These are phyloP conservation scores for Ceratocystis harringtonii DNA, from an alignment of 2,329 filamentous ascomycete genomes.

Conservation along the genomic window DNA sequence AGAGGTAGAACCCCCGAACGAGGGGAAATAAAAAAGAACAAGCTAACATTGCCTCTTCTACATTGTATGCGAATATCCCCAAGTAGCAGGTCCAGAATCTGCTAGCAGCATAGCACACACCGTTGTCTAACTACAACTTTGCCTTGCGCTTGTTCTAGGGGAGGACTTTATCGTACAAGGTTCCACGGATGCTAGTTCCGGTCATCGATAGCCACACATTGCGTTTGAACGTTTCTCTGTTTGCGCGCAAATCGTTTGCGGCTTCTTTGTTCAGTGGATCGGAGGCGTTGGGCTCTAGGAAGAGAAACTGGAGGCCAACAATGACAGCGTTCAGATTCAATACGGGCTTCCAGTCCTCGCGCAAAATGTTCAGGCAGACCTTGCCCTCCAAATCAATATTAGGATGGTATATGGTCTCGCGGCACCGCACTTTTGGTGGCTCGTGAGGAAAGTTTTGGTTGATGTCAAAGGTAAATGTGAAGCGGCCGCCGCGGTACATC, in stretches of 20 bases:
- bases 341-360: slow-evolving; percentile 98
- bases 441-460: slow-evolving; percentile 94
- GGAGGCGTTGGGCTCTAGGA: slow-evolving; percentile 91
- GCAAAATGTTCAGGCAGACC: slow-evolving; percentile 90
- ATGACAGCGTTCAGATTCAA: slow-evolving; percentile 94
- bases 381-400: slow-evolving; percentile 98
- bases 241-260: slow-evolving; percentile 75
- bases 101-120: background rate
- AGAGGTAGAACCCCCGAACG: background rate
- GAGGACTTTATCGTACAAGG: slow-evolving; percentile 47
- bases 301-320: slow-evolving; percentile 86
- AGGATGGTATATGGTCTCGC: slow-evolving; percentile 96
- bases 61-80: background rate
- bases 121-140: background rate
- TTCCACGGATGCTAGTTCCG: slow-evolving; percentile 59
- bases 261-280: slow-evolving; percentile 98
- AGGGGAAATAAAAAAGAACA: background rate
- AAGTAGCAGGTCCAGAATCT: background rate
- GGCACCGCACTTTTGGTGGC: slow-evolving; percentile 91
- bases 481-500: slow-evolving; percentile 74
- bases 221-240: slow-evolving; percentile 76
- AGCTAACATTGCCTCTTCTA: background rate
- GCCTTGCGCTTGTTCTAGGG: background rate
- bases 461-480: slow-evolving; percentile 83
- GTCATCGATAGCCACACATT: slow-evolving; percentile 77